Evolutionary conservation across 306 rosid genomes (phyloP).

Genomic region (Potentilla sterilis): DNA sequence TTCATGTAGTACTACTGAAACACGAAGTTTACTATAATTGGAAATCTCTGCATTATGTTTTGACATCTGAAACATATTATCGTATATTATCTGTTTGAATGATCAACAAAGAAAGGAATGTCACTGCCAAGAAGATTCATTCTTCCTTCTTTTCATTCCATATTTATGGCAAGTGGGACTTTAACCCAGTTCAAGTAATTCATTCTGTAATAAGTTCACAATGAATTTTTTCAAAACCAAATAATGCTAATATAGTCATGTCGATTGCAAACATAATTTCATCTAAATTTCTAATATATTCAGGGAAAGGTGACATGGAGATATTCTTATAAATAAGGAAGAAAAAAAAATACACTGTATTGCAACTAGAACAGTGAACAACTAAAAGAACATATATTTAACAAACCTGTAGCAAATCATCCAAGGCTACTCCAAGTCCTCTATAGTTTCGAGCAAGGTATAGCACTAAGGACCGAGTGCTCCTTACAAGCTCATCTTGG

Average conservation of each 20-base stretch:
- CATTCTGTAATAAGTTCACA: neutral
- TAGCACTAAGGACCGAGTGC: conserved; percentile 67
- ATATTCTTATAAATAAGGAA: neutral
- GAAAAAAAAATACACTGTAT: neutral
- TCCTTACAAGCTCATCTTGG: conserved; percentile 71
- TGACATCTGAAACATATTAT: neutral
- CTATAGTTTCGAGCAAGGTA: conserved; percentile 73
- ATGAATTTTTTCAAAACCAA: neutral
- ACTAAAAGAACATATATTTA: conserved; percentile 11
- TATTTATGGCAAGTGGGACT: neutral
- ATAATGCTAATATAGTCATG: neutral
- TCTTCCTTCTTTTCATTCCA: neutral
- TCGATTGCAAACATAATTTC: neutral
- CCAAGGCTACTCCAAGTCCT: conserved; percentile 72
- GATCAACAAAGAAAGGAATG: neutral
- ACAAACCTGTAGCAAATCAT: conserved; percentile 85
- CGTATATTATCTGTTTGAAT: neutral
- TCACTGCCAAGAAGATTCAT: neutral
- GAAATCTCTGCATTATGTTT: neutral
- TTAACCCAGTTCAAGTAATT: neutral
- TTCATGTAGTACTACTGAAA: neutral
- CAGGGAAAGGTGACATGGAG: neutral
- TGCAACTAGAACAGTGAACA: neutral
- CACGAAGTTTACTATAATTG: neutral
- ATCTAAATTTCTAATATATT: neutral